Conservation (phyloP, 176 grass and related monocot genomes). For the Carex parvula region DNA sequence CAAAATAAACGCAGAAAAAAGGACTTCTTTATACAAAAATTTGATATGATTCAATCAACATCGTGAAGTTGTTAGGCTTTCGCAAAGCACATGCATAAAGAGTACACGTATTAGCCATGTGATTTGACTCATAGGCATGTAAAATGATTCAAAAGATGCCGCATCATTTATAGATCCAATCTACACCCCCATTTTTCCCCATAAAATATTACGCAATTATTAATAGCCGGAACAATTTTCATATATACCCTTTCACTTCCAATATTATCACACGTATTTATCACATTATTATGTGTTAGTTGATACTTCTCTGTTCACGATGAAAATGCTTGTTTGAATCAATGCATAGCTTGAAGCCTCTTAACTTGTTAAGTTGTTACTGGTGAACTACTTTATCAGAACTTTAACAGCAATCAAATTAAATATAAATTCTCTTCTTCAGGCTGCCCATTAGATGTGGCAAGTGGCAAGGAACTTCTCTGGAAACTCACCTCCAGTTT, state of each 20-base stretch:
- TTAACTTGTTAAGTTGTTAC: neutral
- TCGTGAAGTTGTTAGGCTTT: neutral
- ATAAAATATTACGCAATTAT: slow-evolving; percentile 1
- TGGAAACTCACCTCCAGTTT: neutral
- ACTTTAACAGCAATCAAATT: neutral
- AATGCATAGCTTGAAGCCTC: neutral
- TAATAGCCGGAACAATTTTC: neutral
- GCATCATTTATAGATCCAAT: neutral
- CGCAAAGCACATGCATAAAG: slow-evolving; percentile 18
- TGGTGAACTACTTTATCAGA: neutral
- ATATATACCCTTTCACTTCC: neutral
- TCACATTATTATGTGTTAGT: neutral
- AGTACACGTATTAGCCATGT: slow-evolving; percentile 14
- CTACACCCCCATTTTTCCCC: neutral
- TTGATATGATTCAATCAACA: neutral
- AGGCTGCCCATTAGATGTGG: neutral
- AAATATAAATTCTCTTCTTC: neutral
- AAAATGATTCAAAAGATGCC: neutral
- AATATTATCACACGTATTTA: neutral
- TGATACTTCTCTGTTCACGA: neutral
- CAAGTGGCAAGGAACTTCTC: neutral
- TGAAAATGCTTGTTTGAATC: neutral
- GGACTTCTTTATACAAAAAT: neutral
- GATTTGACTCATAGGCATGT: neutral
- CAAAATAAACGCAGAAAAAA: neutral